phyloP scores from a whole-genome alignment of 2,329 filamentous ascomycete genomes.

The Kalaharituber pfeilii region DNA sequence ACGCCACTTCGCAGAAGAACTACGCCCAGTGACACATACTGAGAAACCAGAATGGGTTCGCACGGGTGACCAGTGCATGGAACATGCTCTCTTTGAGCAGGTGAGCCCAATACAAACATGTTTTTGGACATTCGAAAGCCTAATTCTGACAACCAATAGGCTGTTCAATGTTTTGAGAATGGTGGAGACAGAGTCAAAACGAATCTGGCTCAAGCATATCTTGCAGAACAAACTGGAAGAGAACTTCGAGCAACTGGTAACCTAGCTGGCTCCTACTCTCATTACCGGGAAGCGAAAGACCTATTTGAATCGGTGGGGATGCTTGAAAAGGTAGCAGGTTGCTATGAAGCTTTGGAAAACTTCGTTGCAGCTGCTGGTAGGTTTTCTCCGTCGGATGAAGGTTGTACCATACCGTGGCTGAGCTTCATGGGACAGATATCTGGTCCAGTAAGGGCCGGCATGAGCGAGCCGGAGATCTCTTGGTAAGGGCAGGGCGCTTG shows the following conservation, averaged over 20 bases:
- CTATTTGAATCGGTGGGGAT: slow-evolving; percentile 7
- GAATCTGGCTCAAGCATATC: slow-evolving; percentile 6
- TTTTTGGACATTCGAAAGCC: neutral
- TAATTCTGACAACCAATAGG: neutral
- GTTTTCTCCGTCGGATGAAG: neutral
- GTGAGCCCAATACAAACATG: slow-evolving; percentile 6
- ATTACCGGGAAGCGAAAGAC: slow-evolving; percentile 6
- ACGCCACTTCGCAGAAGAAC: slow-evolving; percentile 14
- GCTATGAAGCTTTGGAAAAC: slow-evolving; percentile 9
- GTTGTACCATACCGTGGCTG: neutral
- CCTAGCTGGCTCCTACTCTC: slow-evolving; percentile 10
- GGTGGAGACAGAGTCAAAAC: slow-evolving; percentile 4
- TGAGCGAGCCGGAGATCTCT: neutral
- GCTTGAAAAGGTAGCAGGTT: slow-evolving; percentile 9
- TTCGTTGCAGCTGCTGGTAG: slow-evolving; percentile 6
- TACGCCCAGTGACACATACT: slow-evolving; percentile 19
- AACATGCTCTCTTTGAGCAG: slow-evolving; percentile 18
- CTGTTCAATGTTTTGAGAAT: slow-evolving; percentile 13
- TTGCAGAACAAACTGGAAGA: slow-evolving; percentile 9
- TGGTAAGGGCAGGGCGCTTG: neutral
- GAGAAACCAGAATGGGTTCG: slow-evolving; percentile 19
- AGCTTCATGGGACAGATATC: slow-evolving; percentile 8
- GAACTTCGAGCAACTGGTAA: slow-evolving; percentile 1
- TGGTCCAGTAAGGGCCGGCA: slow-evolving; percentile 1
- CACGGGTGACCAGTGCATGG: slow-evolving; percentile 19